phyloP scores from a whole-genome alignment of 2,329 filamentous ascomycete species.

The Colletotrichum caudatum region DNA sequence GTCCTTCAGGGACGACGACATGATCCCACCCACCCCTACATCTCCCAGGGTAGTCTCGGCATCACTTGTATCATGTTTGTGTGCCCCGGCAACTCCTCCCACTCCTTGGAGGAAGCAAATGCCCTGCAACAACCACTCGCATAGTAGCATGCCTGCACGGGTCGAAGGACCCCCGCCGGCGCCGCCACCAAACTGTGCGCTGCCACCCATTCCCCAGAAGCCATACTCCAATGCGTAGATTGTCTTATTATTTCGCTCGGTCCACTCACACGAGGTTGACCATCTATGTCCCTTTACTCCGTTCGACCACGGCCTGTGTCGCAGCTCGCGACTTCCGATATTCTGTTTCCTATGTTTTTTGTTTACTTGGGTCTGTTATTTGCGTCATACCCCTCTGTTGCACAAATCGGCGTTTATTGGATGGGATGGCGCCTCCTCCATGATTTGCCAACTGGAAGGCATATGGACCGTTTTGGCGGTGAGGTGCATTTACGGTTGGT shows the following conservation, averaged over 20 bases:
- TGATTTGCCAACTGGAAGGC: constrained; percentile 27
- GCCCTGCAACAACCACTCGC: constrained; percentile 30
- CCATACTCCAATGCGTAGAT: constrained; percentile 11
- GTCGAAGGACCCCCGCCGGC: constrained; percentile 64
- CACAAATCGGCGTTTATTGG: constrained; percentile 39
- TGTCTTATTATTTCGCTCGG: constrained; percentile 3
- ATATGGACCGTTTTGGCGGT: constrained; percentile 30
- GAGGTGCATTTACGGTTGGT: constrained; percentile 23
- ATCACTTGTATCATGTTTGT: constrained; percentile 16
- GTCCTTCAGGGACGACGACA: neutral
- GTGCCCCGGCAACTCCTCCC: constrained; percentile 20
- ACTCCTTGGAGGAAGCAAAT: constrained; percentile 11
- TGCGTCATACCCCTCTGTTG: constrained; percentile 42
- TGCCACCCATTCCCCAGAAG: constrained; percentile 63
- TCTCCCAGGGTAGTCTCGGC: constrained; percentile 1
- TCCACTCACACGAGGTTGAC: neutral
- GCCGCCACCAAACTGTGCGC: constrained; percentile 66
- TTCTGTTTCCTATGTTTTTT: constrained; percentile 27
- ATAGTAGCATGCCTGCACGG: constrained; percentile 64
- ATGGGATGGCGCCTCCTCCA: constrained; percentile 26
- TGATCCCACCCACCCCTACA: neutral
- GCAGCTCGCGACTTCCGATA: constrained; percentile 19
- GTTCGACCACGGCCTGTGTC: constrained; percentile 1
- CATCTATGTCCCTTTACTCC: neutral
- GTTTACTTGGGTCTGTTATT: constrained; percentile 16